Evolutionary conservation across 176 grass and related monocot genomes (phyloP).

Genomic region (Triticum urartu): DNA sequence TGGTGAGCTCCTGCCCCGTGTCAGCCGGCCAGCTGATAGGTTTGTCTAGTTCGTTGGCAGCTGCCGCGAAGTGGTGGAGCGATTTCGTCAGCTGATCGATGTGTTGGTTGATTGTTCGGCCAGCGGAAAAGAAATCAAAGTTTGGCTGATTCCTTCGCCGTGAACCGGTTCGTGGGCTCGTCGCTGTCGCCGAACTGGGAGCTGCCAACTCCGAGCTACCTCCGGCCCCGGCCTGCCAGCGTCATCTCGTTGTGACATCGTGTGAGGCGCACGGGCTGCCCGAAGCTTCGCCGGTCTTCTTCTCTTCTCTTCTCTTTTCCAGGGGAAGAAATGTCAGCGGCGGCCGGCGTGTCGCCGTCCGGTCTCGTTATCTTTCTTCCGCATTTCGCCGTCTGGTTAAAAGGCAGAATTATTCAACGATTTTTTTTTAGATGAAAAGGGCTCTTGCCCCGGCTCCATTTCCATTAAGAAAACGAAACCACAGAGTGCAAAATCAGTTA

Average conservation of each 20-base stretch:
- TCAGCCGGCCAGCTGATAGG: not conserved
- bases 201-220: conserved; percentile 17
- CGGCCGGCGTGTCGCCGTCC: not conserved
- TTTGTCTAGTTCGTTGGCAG: not conserved
- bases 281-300: not conserved
- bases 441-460: too few relatives aligned
- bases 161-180: not conserved
- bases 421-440: too few relatives aligned
- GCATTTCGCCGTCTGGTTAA: not conserved
- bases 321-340: not conserved
- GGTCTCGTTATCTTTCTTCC: too few relatives aligned
- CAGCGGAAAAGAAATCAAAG: not conserved
- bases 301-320: not conserved
- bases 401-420: too few relatives aligned
- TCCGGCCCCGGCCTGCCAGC: not conserved
- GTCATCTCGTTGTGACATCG: not conserved
- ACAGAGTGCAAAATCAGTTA: too few relatives aligned
- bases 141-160: not conserved
- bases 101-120: not conserved
- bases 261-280: not conserved
- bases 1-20: not conserved
- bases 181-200: conserved; percentile 13
- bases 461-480: too few relatives aligned
- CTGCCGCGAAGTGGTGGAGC: not conserved
- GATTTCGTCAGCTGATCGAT: not conserved